Evolutionary conservation across 23 red algal species (phyloP).

Genomic region (Gracilariopsis chorda): DNA sequence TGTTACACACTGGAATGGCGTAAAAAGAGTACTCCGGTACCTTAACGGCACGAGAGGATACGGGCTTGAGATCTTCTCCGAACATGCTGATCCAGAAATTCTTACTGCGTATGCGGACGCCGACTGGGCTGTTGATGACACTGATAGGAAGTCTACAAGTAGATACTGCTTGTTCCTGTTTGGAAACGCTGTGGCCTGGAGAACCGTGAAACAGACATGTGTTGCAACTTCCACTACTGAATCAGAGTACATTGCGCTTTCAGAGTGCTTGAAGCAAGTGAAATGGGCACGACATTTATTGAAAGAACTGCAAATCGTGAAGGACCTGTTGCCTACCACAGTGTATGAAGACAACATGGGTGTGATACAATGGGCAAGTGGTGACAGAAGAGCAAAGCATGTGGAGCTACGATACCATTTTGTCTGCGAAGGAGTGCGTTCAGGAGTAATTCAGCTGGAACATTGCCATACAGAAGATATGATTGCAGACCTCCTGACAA

Average conservation of each 20-base stretch:
- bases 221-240: background rate
- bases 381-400: background rate
- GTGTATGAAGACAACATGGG: background rate
- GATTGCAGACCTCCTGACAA: background rate
- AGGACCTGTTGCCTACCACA: background rate
- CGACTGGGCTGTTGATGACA: background rate
- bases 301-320: background rate
- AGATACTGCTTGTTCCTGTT: background rate
- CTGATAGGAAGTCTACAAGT: background rate
- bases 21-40: conserved; percentile 7
- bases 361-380: background rate
- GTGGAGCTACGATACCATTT: conserved; percentile 14
- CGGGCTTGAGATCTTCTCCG: background rate
- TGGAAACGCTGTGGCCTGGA: background rate
- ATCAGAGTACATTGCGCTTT: background rate
- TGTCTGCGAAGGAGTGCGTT: background rate
- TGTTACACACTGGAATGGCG: background rate
- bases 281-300: background rate
- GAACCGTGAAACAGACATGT: background rate
- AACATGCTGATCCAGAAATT: background rate
- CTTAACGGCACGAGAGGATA: background rate
- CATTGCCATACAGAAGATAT: background rate
- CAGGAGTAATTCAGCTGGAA: background rate
- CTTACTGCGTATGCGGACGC: background rate
- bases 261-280: conserved; percentile 34